phyloP scores from a whole-genome alignment of 495 filamentous ascomycete species.

The Lophium mytilinum region DNA sequence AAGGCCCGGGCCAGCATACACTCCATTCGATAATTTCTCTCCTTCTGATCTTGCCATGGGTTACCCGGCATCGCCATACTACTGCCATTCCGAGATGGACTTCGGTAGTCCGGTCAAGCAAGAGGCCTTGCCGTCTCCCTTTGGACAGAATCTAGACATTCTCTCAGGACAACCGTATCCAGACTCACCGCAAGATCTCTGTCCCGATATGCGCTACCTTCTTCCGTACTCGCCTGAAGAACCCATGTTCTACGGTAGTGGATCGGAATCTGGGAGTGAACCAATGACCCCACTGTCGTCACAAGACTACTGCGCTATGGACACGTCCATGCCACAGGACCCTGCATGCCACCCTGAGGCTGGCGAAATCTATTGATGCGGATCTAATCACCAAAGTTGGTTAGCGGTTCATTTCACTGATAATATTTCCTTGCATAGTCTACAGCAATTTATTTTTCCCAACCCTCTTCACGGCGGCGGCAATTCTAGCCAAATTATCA shows the following conservation, averaged over 20 bases:
- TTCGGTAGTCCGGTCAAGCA: background rate
- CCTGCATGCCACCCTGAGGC: background rate
- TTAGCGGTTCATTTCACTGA: too few species aligned
- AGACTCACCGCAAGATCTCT: background rate
- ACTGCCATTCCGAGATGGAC: slow-evolving; percentile 7
- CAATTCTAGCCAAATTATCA: background rate
- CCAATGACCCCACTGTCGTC: slow-evolving; percentile 13
- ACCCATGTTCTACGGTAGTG: slow-evolving; percentile 12
- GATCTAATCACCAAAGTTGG: too few species aligned
- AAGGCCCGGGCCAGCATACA: background rate
- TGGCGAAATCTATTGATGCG: background rate
- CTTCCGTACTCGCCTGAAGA: slow-evolving; percentile 1
- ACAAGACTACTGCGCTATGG: background rate
- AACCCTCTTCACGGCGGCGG: background rate
- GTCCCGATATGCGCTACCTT: background rate
- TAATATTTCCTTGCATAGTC: too few species aligned
- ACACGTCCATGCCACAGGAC: background rate
- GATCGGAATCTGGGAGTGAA: slow-evolving; percentile 9
- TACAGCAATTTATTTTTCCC: background rate
- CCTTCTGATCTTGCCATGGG: slow-evolving; percentile 3
- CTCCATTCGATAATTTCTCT: background rate
- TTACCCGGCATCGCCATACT: slow-evolving; percentile 15
- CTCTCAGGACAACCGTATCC: background rate
- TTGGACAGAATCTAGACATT: background rate
- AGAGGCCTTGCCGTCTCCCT: background rate